Evolutionary conservation across 2,329 filamentous ascomycete genomes (phyloP), one percentile per base, ranked within the genome.

Genomic region (Microascus cirrosus): DNA sequence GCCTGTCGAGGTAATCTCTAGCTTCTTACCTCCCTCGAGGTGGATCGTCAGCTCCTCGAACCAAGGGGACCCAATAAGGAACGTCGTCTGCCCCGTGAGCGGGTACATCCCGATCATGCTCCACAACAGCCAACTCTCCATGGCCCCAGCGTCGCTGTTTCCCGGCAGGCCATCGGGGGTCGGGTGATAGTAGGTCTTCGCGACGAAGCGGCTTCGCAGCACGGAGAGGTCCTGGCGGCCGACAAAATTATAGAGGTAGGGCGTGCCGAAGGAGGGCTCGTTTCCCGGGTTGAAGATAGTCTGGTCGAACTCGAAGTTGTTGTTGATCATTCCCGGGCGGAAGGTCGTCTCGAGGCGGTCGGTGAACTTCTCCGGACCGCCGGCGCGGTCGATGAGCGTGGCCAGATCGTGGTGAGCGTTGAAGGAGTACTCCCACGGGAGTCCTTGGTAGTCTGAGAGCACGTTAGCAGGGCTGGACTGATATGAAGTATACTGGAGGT

Each of bases 111-210:
- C 85, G 42, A 87, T 77, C 77, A 86, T 86, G 61, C 80, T 82
- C 81, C 85, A 89, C 10, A 87, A 69, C 2, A 86, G 68, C 81
- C 84, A 87, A 8, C 79, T 83, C 66, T 89, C 84, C 85, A 89
- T 88, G 15, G 86, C 83, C 7, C 86, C 86, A 1, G 84, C 84
- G 66, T 89, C 86, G 52, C 79, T 83, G 68, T 89, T 89, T 0
- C 86, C 86, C 0, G 86, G 86, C 0, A 89, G 73, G 0, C 86
- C 86, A 8, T 64, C 65, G 0, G 74, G 72, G 0, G 77, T 78
- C 1, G 78, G 73, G 54, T 72, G 74, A 69, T 87, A 88, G 69
- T 81, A 83, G 15, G 72, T 69, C 62, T 82, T 80, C 34, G 84
- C 84, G 53, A 85, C 74, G 57, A 71, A 72, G 55, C 86, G 80